Evolutionary conservation across 805 yeast species (phyloP).

Genomic region (Ogataea nitratoaversa): DNA sequence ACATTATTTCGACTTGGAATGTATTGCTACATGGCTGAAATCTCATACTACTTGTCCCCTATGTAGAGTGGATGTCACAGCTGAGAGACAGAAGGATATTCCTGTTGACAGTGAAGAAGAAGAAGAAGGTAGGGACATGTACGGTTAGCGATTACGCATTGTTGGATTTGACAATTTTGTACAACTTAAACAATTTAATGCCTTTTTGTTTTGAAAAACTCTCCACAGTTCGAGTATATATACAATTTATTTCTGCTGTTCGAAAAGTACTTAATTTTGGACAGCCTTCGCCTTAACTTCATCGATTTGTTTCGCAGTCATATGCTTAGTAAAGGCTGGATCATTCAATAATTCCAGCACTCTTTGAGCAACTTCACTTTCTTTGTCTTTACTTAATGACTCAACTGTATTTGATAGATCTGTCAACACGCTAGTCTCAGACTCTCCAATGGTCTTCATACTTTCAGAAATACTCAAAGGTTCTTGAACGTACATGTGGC

Average conservation of each 20-base stretch:
- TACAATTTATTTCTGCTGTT: too few relatives aligned
- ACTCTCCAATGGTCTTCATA: slow-evolving; percentile 31
- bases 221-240: too few relatives aligned
- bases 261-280: not conserved
- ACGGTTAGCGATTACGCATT: slow-evolving; percentile 42
- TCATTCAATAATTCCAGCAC: slow-evolving; percentile 69
- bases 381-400: slow-evolving; percentile 18
- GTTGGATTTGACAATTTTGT: too few relatives aligned
- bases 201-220: too few relatives aligned
- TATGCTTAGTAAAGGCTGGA: slow-evolving; percentile 61
- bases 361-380: slow-evolving; percentile 51
- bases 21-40: slow-evolving; percentile 86
- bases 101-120: slow-evolving; percentile 50
- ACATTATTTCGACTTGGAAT: slow-evolving; percentile 84
- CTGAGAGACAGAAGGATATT: slow-evolving; percentile 37
- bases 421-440: slow-evolving; percentile 10
- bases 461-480: slow-evolving; percentile 40
- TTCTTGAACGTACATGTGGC: slow-evolving; percentile 56
- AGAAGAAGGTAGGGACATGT: slow-evolving; percentile 76
- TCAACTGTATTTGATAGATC: slow-evolving; percentile 23
- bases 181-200: too few relatives aligned
- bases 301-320: slow-evolving; percentile 27
- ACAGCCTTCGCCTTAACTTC: slow-evolving; percentile 13
- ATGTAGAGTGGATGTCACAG: slow-evolving; percentile 70
- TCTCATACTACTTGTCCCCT: slow-evolving; percentile 77